Evolutionary conservation across 1,284 basidiomycete genomes (phyloP).

Genomic region (Abortiporus biennis): DNA sequence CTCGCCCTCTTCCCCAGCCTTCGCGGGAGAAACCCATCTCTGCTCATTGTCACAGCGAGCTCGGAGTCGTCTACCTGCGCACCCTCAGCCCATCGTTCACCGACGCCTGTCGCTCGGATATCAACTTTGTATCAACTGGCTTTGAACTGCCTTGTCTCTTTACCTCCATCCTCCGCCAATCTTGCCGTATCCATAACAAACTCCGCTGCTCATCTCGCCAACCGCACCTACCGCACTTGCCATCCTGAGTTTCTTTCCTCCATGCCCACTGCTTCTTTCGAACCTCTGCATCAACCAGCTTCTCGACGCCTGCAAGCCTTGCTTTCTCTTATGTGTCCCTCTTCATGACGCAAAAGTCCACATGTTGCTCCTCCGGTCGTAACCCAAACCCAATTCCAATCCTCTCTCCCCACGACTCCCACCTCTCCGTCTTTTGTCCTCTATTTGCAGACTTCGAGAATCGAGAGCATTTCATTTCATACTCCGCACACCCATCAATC

Average conservation of each 20-base stretch:
- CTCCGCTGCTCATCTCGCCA: too few relatives aligned
- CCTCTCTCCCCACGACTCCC: not conserved
- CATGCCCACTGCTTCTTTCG: not conserved
- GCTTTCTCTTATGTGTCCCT: not conserved
- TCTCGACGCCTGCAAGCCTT: not conserved
- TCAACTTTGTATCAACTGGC: not conserved
- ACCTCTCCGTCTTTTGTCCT: not conserved
- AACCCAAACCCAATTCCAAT: not conserved
- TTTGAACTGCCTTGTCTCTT: not conserved
- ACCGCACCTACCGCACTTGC: too few relatives aligned
- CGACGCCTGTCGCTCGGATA: too few relatives aligned
- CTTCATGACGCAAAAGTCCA: not conserved
- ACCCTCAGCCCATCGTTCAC: not conserved
- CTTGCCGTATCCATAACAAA: too few relatives aligned
- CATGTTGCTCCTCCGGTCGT: not conserved
- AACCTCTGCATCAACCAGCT: not conserved
- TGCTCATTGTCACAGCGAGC: not conserved
- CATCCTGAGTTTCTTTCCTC: too few relatives aligned
- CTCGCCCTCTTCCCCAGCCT: not conserved
- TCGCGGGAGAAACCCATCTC: constrained; percentile 2
- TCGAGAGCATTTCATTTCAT: too few relatives aligned
- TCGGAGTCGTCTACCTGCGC: not conserved
- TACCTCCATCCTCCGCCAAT: not conserved
- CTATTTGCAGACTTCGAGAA: not conserved
- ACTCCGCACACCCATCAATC: too few relatives aligned